A percentile compares a stretch with the other conserved stretches of the same genome.
Evolutionary conservation across 148 eudicot genomes (phyloP).

Genomic region (Vaccinium macrocarpon): DNA sequence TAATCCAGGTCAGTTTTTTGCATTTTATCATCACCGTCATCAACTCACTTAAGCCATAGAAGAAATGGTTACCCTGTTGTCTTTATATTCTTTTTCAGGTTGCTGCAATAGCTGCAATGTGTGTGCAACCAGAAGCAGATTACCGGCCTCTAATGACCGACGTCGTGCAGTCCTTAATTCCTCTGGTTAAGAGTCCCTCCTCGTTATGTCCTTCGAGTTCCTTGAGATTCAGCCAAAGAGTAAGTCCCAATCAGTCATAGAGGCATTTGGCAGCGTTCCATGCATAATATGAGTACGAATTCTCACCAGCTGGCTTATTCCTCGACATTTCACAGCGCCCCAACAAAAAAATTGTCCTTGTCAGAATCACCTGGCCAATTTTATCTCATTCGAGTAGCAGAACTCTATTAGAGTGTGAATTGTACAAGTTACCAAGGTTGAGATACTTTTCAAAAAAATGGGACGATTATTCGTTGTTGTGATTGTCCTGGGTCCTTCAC

Average conservation of each 20-base stretch:
- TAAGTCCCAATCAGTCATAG: slow-evolving; percentile 41
- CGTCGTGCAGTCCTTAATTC: slow-evolving; percentile 80
- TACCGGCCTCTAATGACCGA: slow-evolving; percentile 88
- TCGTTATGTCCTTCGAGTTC: slow-evolving; percentile 38
- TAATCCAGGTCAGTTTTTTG: slow-evolving; percentile 57
- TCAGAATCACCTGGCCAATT: slow-evolving; percentile 12
- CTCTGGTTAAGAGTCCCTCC: slow-evolving; percentile 59
- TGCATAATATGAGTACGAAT: too few species aligned
- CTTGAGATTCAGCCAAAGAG: slow-evolving; percentile 36
- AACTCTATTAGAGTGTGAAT: background rate
- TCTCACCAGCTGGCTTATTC: background rate
- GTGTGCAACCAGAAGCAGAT: slow-evolving; percentile 85
- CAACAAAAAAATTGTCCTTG: background rate
- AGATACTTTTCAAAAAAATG: too few species aligned
- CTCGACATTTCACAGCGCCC: background rate
- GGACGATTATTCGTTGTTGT: too few species aligned
- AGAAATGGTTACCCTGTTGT: background rate
- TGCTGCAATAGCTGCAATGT: slow-evolving; percentile 89
- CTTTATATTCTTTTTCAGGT: slow-evolving; percentile 29
- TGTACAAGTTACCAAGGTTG: too few species aligned
- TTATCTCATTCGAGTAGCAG: background rate
- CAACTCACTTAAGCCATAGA: background rate
- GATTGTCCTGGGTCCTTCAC: too few species aligned
- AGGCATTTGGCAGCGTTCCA: slow-evolving; percentile 10
- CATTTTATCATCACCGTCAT: background rate